Evolutionary conservation across 148 eudicot species (phyloP), one percentile per base, ranked within the genome.

Genomic region (Cornus controversa): DNA sequence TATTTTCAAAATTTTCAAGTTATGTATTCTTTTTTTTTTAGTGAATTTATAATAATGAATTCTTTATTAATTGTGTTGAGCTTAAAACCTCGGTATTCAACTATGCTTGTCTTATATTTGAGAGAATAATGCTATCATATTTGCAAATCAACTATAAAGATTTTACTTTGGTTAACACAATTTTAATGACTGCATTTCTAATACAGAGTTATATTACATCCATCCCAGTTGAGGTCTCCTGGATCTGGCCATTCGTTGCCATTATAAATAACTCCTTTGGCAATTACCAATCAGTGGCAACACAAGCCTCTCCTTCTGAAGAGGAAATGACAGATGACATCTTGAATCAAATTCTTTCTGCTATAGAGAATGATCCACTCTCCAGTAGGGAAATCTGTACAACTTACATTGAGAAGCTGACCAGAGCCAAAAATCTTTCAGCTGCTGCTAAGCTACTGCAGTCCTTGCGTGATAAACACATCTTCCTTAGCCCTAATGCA

Each of bases 121-220:
- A 40, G 69, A 29, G 8, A 63, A 36, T 15, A 65, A 13, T 42
- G 78, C 63, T 23, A 70, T 16, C 58, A 24, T 40, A 29, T 45
- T 70, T 42, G 60, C 29, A 36, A 15, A 9, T 37, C 26, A 20
- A 9, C 14, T 6, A 16, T 36, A 42, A 7, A 4, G 50, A 13
- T 23, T 70, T 10, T 34, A 10, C 18, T 75, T 29, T 60, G 2
- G 65, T 34, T 36, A 36, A 40, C 14, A 16, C 63, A 20, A 69
- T 47, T 60, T 71, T 80, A 45, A 78, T 89, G 70, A 76, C 65
- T 75, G 64, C 54, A 75, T 84, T 69, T 81, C 75, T 77, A 66
- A 72, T 80, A 75, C 93, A 89, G 93, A 86, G 73, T 16, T 82
- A 45, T 82, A 64, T 83, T 79, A 73, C 85, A 75, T 84, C 86